Base-by-base conservation (phyloP, 1,139 yeast species). In the Suhomyces coccinellae region DNA sequence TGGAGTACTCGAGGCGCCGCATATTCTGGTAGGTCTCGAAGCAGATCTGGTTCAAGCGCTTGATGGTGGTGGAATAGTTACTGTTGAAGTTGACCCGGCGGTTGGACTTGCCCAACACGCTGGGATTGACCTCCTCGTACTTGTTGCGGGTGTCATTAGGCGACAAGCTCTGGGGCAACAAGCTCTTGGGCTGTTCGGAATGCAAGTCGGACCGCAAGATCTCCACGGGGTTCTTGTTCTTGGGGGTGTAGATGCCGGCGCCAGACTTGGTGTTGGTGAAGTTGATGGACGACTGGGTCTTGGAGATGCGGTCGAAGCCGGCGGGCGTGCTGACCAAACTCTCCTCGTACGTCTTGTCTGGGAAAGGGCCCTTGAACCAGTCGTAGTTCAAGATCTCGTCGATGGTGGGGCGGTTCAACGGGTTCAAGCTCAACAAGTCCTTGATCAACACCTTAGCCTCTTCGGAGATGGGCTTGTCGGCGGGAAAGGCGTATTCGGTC, bases 61-160 rank as follows among this genome's bases (percentile, higher is more conserved):
- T 63, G 42, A 73, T 70, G 9, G 76, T 63, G 36, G 73, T 67
- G 22, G 71, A 60, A 52, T 69, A 74, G 44, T 64, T 69, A 30
- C 73, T 62, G 56, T 68, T 73, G 57, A 75, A 73, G 52, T 71
- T 73, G 43, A 72, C 69, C 52, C 67, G 69, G 53, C 73, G 67
- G 30, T 65, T 57, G 32, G 73, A 66, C 56, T 60, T 64, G 33
- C 69, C 77, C 57, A 67, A 64, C 50, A 60, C 62, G 39, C 65
- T 63, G 42, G 70, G 76, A 47, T 73, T 75, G 46, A 83, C 83
- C 59, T 88, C 95, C 64, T 85, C 86, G 66, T 91, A 91, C 67
- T 91, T 91, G 65, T 77, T 84, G 63, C 83, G 86, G 41, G 97
- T 89, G 56, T 90, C 91, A 53, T 93, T 93, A 13, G 98, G 98